A percentile compares a stretch with the other conserved stretches of the same genome.
Conservation (phyloP, 441 rosid species). For the Eruca vesicaria region DNA sequence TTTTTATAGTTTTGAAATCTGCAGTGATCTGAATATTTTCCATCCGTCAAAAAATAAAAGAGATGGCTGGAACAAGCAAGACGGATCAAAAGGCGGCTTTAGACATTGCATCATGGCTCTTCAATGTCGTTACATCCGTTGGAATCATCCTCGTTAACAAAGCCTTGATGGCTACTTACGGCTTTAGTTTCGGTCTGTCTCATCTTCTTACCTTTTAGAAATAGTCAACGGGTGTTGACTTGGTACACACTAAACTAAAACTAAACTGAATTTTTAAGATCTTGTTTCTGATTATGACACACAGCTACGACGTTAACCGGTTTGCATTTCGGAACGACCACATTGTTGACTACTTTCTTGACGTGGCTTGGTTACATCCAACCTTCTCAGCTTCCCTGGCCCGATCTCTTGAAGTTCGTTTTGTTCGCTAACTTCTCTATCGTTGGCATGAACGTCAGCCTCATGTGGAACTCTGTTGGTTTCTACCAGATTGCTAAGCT, state of each 20-base stretch:
- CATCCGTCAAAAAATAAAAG: not conserved
- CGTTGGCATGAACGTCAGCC: conserved; percentile 98
- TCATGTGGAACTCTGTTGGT: conserved; percentile 99
- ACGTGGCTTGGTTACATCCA: conserved; percentile 88
- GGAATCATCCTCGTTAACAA: conserved; percentile 94
- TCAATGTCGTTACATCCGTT: conserved; percentile 95
- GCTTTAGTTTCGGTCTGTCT: conserved; percentile 84
- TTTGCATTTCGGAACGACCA: conserved; percentile 94
- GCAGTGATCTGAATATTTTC: conserved; percentile 22
- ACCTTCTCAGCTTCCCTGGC: conserved; percentile 66
- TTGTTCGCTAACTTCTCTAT: conserved; percentile 92
- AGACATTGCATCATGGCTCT: conserved; percentile 95
- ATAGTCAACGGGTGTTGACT: conserved; percentile 17
- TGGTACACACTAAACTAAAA: not conserved
- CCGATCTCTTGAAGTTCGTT: conserved; percentile 80
- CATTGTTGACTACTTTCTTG: conserved; percentile 68
- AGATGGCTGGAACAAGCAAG: conserved; percentile 59
- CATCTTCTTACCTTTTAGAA: not conserved
- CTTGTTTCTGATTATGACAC: conserved; percentile 35
- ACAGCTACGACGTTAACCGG: conserved; percentile 99
- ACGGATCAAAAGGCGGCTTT: conserved; percentile 67
- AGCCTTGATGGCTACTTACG: conserved; percentile 89
- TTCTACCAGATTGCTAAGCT: conserved; percentile 99
- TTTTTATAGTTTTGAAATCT: conserved; percentile 14
- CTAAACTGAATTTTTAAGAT: not conserved